Percentiles rank a stretch among this genome's conserved stretches.
phyloP scores from a whole-genome alignment of 2,329 filamentous ascomycete genomes.

The Apiospora kogelbergensis region DNA sequence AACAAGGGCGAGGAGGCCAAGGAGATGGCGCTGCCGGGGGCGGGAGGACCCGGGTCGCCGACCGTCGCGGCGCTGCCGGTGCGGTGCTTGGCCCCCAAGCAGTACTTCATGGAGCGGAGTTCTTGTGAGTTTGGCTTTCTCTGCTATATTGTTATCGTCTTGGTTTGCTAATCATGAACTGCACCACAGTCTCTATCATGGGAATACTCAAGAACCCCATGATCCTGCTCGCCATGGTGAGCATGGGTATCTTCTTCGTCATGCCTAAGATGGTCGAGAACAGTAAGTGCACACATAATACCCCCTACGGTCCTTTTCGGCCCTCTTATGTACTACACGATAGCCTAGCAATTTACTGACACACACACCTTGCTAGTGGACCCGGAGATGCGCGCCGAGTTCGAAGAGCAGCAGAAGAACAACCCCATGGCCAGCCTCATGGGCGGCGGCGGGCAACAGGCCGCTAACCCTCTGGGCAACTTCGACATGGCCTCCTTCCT shows the following conservation, averaged over 20 bases:
- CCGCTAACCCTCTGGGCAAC: constrained; percentile 47
- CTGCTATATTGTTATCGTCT: not conserved
- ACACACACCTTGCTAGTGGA: constrained; percentile 68
- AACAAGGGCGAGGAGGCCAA: constrained; percentile 70
- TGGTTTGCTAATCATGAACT: not conserved
- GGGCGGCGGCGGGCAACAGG: constrained; percentile 39
- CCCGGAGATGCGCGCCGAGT: constrained; percentile 90
- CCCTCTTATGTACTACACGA: not conserved
- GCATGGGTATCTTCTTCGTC: constrained; percentile 80
- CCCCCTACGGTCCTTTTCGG: too few relatives aligned
- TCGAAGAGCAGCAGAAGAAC: constrained; percentile 83
- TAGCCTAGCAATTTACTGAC: not conserved
- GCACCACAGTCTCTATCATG: constrained; percentile 70
- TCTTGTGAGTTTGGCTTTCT: constrained; percentile 62
- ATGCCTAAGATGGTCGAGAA: constrained; percentile 96
- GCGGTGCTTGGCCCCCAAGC: constrained; percentile 62
- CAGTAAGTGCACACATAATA: too few relatives aligned
- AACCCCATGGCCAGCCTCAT: constrained; percentile 64
- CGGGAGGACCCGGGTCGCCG: constrained; percentile 16
- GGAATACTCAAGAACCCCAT: constrained; percentile 90
- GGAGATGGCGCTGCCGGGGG: constrained; percentile 33
- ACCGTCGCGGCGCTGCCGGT: constrained; percentile 52
- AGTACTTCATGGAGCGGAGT: constrained; percentile 74
- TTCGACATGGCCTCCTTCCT: constrained; percentile 66
- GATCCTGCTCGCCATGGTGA: constrained; percentile 88